Conservation (phyloP, 805 yeast genomes). For the Ogataea paradorogensis region DNA sequence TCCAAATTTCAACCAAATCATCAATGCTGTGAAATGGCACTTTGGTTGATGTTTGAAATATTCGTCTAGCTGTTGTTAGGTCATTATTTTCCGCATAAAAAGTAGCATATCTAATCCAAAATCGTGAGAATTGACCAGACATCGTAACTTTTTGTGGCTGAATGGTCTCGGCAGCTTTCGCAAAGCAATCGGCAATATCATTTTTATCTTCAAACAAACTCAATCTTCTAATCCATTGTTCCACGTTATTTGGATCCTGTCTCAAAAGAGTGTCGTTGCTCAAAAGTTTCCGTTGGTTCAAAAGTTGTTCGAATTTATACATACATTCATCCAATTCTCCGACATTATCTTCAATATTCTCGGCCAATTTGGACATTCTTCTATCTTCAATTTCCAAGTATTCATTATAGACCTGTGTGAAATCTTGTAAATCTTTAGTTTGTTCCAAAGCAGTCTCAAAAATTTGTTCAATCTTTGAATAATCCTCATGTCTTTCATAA, state of each 20-base stretch:
- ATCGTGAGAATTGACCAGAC: conserved; percentile 42
- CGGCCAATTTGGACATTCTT: conserved; percentile 34
- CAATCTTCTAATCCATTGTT: conserved; percentile 67
- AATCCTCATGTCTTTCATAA: conserved; percentile 38
- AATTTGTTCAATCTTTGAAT: conserved; percentile 38
- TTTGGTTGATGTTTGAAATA: conserved; percentile 61
- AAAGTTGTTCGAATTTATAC: conserved; percentile 48
- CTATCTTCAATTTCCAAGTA: conserved; percentile 60
- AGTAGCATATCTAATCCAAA: conserved; percentile 72
- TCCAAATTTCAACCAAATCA: conserved; percentile 68
- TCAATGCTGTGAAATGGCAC: conserved; percentile 63
- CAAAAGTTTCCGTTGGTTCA: conserved; percentile 54
- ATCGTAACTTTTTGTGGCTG: conserved; percentile 53
- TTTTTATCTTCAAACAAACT: conserved; percentile 40
- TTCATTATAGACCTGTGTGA: conserved; percentile 60
- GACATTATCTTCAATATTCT: conserved; percentile 20
- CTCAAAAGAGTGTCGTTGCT: conserved; percentile 66
- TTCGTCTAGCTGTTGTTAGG: conserved; percentile 54
- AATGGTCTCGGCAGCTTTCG: conserved; percentile 62
- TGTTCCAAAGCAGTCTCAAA: conserved; percentile 48
- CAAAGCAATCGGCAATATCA: conserved; percentile 54
- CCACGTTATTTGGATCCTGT: conserved; percentile 58
- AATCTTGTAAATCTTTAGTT: conserved; percentile 56
- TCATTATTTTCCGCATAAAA: conserved; percentile 59
- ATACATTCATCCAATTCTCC: conserved; percentile 44